Evolutionary conservation across 192 early-diverging fungal species (phyloP).

Genomic region (Anaeromyces robustus): DNA sequence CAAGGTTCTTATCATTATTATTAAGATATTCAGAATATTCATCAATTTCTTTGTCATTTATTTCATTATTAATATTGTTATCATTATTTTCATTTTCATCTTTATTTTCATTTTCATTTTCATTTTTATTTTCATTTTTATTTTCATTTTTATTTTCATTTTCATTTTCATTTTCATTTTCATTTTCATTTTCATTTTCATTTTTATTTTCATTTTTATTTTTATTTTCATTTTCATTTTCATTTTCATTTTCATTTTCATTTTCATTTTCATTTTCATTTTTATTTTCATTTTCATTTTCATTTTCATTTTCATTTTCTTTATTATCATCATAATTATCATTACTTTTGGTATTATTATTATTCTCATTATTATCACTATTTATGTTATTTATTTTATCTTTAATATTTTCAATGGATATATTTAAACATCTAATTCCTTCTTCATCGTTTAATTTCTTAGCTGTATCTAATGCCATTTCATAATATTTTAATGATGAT

Average conservation of each 20-base stretch:
- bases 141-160: neutral
- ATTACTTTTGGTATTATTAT: neutral
- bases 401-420: neutral
- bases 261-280: neutral
- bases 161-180: neutral
- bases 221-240: neutral
- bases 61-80: too few species aligned
- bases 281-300: neutral
- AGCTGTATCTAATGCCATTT: neutral
- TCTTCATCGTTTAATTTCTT: neutral
- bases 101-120: neutral
- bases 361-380: neutral
- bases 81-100: neutral
- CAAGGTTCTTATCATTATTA: too few species aligned
- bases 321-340: neutral
- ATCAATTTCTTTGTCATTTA: too few species aligned
- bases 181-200: neutral
- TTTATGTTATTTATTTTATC: neutral
- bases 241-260: neutral
- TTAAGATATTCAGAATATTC: too few species aligned
- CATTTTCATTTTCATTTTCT: too few species aligned
- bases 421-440: neutral
- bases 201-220: neutral
- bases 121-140: neutral
- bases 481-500: neutral